Evolutionary conservation across 352 stramenopile species (phyloP).

Genomic region (Pythium volutum): DNA sequence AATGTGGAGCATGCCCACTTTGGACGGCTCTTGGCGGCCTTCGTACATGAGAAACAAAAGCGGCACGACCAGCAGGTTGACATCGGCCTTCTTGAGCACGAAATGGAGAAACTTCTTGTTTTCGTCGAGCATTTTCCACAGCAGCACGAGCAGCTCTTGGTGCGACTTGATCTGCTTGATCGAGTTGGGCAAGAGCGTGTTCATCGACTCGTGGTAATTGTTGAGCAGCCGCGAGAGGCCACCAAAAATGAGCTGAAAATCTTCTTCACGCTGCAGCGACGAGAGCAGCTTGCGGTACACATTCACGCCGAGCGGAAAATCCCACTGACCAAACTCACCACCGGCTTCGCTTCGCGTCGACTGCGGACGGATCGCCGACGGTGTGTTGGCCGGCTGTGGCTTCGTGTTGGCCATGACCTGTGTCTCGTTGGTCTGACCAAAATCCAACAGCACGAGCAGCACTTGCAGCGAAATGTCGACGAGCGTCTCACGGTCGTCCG

Average conservation of each 20-base stretch:
- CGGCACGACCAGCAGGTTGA: conserved; percentile 88
- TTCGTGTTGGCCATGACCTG: conserved; percentile 46
- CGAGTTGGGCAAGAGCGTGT: conserved; percentile 92
- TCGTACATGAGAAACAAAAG: conserved; percentile 93
- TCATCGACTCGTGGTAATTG: conserved; percentile 95
- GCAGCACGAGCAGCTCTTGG: conserved; percentile 96
- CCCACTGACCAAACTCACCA: conserved; percentile 30
- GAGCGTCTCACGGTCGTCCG: conserved; percentile 86
- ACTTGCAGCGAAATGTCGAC: conserved; percentile 93
- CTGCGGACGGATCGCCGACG: conserved; percentile 25
- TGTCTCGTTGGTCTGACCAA: conserved; percentile 62
- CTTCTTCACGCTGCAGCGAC: conserved; percentile 69
- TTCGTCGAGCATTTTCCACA: conserved; percentile 98
- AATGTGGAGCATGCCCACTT: conserved; percentile 97
- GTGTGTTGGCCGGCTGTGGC: conserved; percentile 42
- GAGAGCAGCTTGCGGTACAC: conserved; percentile 67
- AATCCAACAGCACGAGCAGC: conserved; percentile 94
- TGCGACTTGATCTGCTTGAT: conserved; percentile 95
- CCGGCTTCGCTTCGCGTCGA: conserved; percentile 42
- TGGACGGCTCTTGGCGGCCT: conserved; percentile 91
- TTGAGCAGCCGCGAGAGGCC: conserved; percentile 96
- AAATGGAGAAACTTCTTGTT: conserved; percentile 95
- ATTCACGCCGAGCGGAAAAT: conserved; percentile 33
- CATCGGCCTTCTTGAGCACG: conserved; percentile 92
- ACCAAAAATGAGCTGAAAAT: conserved; percentile 92